A percentile compares a stretch with the other conserved stretches of the same genome.
These are phyloP conservation scores for Hyphopichia khmerensis DNA, from an alignment of 1,139 yeast species.

Conservation along the genomic window DNA sequence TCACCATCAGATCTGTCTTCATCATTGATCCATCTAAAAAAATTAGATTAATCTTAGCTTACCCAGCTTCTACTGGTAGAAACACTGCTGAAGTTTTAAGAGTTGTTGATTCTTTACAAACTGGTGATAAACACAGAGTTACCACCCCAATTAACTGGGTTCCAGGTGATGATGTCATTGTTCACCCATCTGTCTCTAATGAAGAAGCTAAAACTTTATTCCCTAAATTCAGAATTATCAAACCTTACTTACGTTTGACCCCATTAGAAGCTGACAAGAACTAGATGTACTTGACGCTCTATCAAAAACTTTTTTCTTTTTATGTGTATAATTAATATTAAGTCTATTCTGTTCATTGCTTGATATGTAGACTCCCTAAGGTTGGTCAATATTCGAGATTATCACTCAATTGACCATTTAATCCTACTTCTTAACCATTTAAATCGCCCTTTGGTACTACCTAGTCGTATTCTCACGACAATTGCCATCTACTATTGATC, in stretches of 20 bases:
- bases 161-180: constrained; percentile 83
- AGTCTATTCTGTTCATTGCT: neutral
- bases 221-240: constrained; percentile 74
- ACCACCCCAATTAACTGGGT: constrained; percentile 88
- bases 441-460: no score
- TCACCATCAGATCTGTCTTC: constrained; percentile 81
- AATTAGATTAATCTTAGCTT: constrained; percentile 68
- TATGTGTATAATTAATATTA: neutral
- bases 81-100: constrained; percentile 86
- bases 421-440: no score
- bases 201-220: constrained; percentile 71
- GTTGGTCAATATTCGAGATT: no score
- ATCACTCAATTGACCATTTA: no score
- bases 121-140: constrained; percentile 67
- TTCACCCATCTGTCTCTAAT: constrained; percentile 69
- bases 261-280: constrained; percentile 22
- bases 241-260: constrained; percentile 64
- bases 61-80: constrained; percentile 87
- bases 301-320: neutral
- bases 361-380: no score
- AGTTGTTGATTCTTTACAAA: constrained; percentile 77
- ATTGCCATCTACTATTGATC: no score
- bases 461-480: no score
- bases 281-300: neutral
- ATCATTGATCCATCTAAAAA: constrained; percentile 79